These are phyloP conservation scores for Graphilbum fragrans DNA, from an alignment of 2,329 filamentous ascomycete species.

Conservation along the genomic window DNA sequence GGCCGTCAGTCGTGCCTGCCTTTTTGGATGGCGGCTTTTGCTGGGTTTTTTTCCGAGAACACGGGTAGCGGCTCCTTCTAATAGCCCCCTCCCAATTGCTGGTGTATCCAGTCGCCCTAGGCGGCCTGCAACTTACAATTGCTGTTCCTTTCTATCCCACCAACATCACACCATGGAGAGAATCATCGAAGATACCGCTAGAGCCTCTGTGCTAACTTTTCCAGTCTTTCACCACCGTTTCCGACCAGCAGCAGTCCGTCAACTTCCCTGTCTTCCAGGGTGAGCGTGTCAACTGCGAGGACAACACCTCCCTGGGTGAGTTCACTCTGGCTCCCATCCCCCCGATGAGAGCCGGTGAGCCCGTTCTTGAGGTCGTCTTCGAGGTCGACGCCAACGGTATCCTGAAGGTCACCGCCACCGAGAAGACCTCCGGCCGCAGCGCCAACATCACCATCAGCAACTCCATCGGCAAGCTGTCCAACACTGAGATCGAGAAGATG, in stretches of 20 bases:
- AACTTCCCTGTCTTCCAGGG: slow-evolving; percentile 93
- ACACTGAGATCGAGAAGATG: slow-evolving; percentile 94
- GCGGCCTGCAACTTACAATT: too few species aligned
- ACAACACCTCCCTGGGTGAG: slow-evolving; percentile 96
- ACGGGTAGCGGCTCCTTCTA: not conserved
- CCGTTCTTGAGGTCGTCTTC: slow-evolving; percentile 94
- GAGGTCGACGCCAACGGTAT: slow-evolving; percentile 99
- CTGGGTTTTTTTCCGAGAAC: not conserved
- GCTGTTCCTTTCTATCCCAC: not conserved
- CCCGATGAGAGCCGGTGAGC: slow-evolving; percentile 86
- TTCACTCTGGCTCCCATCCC: slow-evolving; percentile 87
- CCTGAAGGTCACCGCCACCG: slow-evolving; percentile 96
- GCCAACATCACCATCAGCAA: slow-evolving; percentile 99
- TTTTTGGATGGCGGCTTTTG: not conserved
- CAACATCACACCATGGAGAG: too few species aligned
- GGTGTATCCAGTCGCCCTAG: too few species aligned
- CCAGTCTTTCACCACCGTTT: slow-evolving; percentile 77
- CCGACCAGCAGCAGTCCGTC: slow-evolving; percentile 65
- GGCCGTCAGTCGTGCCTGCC: slow-evolving; percentile 11
- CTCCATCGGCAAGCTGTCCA: slow-evolving; percentile 96
- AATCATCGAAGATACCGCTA: too few species aligned
- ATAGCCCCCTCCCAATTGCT: too few species aligned
- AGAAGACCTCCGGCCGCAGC: slow-evolving; percentile 95
- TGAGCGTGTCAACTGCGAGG: slow-evolving; percentile 94
- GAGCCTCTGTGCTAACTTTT: not conserved